Conservation (phyloP, 305 asterid genomes). For the Solanum chacoense region DNA sequence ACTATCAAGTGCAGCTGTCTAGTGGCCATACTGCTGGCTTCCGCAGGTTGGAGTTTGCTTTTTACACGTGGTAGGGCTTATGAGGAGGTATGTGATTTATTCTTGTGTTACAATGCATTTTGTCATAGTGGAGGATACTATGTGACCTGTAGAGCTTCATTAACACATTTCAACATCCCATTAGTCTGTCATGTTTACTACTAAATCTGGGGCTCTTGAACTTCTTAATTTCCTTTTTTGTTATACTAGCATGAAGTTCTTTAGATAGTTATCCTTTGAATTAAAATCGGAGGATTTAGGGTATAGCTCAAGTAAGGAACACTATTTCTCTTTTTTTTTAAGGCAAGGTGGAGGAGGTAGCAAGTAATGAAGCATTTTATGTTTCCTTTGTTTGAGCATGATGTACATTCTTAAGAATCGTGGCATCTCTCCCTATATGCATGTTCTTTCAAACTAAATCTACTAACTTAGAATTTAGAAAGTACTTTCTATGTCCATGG, state of each 20-base stretch:
- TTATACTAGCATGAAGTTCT: neutral
- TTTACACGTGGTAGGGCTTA: constrained; percentile 4
- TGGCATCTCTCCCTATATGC: neutral
- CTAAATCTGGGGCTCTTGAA: neutral
- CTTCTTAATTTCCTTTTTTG: neutral
- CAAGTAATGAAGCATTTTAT: neutral
- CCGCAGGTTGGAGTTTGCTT: constrained; percentile 4
- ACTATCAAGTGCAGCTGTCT: constrained; percentile 9
- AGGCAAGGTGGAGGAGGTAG: neutral
- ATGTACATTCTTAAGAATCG: neutral
- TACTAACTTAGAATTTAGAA: neutral
- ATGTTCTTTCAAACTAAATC: neutral
- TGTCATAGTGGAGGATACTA: neutral
- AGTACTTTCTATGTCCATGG: neutral
- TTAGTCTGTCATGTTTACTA: neutral
- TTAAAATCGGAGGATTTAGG: neutral
- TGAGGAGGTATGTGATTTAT: constrained; percentile 11
- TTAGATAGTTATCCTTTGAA: neutral
- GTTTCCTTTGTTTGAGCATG: neutral
- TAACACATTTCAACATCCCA: neutral
- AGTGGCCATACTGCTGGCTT: constrained; percentile 4
- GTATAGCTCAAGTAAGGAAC: neutral
- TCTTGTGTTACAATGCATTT: neutral
- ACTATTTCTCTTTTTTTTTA: neutral
- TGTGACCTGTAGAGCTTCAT: neutral